Evolutionary conservation across 2,329 filamentous ascomycete species (phyloP).

Genomic region (Diplodia sapinea): DNA sequence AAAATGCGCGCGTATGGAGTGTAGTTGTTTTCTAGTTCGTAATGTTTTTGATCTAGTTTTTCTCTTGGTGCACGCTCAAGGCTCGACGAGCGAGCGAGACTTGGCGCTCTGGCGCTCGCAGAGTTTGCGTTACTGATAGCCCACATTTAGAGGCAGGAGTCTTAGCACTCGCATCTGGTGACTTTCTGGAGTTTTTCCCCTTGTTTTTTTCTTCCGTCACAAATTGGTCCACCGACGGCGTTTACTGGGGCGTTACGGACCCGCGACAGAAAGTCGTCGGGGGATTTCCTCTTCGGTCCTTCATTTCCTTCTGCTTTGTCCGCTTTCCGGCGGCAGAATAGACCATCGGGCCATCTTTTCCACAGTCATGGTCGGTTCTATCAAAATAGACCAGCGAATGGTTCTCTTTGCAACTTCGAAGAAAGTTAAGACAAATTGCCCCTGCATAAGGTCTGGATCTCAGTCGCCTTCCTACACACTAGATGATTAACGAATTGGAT

Average conservation of each 20-base stretch:
- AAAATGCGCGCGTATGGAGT: conserved; percentile 7
- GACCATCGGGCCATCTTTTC: not conserved
- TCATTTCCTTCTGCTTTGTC: not conserved
- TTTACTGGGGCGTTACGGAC: conserved; percentile 4
- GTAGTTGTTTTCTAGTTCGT: conserved; percentile 13
- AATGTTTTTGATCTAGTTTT: conserved; percentile 14
- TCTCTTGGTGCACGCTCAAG: not conserved
- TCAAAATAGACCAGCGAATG: conserved; percentile 12
- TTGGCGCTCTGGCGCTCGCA: not conserved
- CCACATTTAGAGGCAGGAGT: conserved; percentile 11
- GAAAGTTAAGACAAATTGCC: not conserved
- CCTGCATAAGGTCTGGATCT: not conserved
- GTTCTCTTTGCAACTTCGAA: conserved; percentile 7
- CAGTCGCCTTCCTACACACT: not conserved
- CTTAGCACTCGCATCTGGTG: not conserved
- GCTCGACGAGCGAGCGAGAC: conserved; percentile 3
- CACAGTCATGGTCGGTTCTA: not conserved
- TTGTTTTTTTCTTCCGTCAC: not conserved
- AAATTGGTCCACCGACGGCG: conserved; percentile 8
- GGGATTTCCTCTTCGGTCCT: not conserved
- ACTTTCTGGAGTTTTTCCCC: not conserved
- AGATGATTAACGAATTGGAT: not conserved
- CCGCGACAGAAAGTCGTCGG: not conserved
- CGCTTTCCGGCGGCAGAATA: conserved; percentile 16
- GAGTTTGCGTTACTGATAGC: not conserved